Percentiles rank a stretch among this genome's conserved stretches.
Evolutionary conservation across 1,284 basidiomycete species (phyloP).

Genomic region (Marasmius sp.): DNA sequence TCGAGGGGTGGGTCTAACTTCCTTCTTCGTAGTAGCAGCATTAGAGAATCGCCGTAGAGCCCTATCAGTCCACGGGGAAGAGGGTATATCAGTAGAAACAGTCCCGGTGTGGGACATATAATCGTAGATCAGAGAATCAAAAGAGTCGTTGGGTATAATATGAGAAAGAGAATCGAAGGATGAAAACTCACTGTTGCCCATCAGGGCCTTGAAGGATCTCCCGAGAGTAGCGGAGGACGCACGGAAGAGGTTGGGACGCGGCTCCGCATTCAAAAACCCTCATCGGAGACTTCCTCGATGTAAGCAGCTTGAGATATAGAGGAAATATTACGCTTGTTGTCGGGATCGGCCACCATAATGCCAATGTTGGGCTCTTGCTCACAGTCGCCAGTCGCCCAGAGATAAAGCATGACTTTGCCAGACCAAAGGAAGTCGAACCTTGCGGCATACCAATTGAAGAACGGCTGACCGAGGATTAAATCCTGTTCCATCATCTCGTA

Average conservation of each 20-base stretch:
- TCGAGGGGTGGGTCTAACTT: too few relatives aligned
- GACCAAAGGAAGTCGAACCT: constrained; percentile 18
- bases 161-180: constrained; percentile 14
- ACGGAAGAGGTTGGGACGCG: constrained; percentile 10
- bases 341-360: constrained; percentile 10
- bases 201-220: constrained; percentile 16
- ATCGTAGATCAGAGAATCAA: constrained; percentile 15
- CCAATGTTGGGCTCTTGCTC: neutral
- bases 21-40: too few relatives aligned
- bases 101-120: neutral
- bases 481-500: constrained; percentile 9
- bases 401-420: constrained; percentile 10
- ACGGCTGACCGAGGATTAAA: constrained; percentile 28
- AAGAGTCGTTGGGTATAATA: constrained; percentile 14
- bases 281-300: constrained; percentile 9
- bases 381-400: constrained; percentile 19
- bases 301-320: neutral
- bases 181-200: constrained; percentile 15
- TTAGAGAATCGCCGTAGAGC: constrained; percentile 5
- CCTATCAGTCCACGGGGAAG: neutral
- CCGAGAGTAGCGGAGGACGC: constrained; percentile 14
- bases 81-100: neutral
- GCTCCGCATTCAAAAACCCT: constrained; percentile 18
- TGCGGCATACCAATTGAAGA: constrained; percentile 24
- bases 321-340: constrained; percentile 5